These are phyloP conservation scores for Mycogone perniciosa DNA, from an alignment of 2,329 filamentous ascomycete species.

Conservation along the genomic window DNA sequence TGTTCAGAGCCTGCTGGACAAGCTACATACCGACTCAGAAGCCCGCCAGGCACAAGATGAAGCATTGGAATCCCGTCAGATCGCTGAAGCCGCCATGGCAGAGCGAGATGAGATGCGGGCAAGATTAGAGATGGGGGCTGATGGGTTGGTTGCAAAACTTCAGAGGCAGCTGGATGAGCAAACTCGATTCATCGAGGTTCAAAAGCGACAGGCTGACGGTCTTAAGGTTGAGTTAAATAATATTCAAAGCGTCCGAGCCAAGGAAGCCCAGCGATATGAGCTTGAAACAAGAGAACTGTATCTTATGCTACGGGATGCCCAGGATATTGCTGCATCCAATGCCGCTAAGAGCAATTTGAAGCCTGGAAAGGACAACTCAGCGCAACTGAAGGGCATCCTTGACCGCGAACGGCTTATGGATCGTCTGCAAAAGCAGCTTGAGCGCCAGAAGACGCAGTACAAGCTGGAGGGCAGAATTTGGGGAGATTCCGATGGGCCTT, in stretches of 20 bases:
- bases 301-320: conserved; percentile 94
- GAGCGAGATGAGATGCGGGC: conserved; percentile 93
- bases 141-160: conserved; percentile 86
- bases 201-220: conserved; percentile 76
- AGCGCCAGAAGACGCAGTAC: conserved; percentile 94
- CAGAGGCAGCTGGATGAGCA: conserved; percentile 95
- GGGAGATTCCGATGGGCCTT: conserved; percentile 75
- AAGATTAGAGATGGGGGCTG: conserved; percentile 82
- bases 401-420: conserved; percentile 91
- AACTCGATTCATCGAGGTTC: conserved; percentile 80
- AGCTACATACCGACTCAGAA: conserved; percentile 93
- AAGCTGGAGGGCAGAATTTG: conserved; percentile 92
- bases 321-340: conserved; percentile 88
- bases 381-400: conserved; percentile 83
- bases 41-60: conserved; percentile 89
- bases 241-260: conserved; percentile 75
- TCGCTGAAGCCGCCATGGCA: conserved; percentile 91
- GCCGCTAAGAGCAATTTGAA: conserved; percentile 54
- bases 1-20: conserved; percentile 89
- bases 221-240: conserved; percentile 86
- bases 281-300: conserved; percentile 94
- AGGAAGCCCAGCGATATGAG: conserved; percentile 91
- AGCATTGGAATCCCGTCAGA: conserved; percentile 79
- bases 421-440: conserved; percentile 87
- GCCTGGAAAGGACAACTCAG: conserved; percentile 57